Base-by-base conservation (phyloP, 192 early-diverging fungal species). In the Dissophora globulifera region DNA sequence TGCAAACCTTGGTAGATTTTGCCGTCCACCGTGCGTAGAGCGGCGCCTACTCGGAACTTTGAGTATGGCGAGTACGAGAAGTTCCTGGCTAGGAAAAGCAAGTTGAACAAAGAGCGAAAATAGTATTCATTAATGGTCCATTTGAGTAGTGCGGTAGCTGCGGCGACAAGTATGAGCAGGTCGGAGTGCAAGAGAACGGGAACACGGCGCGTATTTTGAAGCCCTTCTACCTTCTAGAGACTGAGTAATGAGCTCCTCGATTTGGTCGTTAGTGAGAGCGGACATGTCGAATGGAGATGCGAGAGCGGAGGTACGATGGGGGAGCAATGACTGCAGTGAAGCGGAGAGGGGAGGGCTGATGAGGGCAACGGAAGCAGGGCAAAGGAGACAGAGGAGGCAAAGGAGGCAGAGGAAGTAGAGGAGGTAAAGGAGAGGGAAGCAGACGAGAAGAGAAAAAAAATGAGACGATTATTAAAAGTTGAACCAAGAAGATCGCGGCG, bases 31-130 rank as follows among this genome's bases (percentile, higher is more conserved):
- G 91, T 82, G 35, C 93, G 79, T 33, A 96, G 60, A 3, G 96
- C 92, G 38, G 93, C 92, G 16, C 96, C 96, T 20, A 98, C 94
- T 20, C 92, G 86, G 78, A 96, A 96, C 71, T 95, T 93, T 23
- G 92, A 93, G 79, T 98, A 98, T 5, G 96, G 96, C 16, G 87
- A 88, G 72, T 98, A 96, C 2, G 95, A 89, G 25, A 78, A 65
- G n/a, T 86, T 78, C 50, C 91, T 91, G 13, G 94, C 94, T 80
- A 48, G 7, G 13, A 38, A 16, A 22, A n/a, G n/a, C n/a, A n/a
- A n/a, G n/a, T n/a, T n/a, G n/a, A n/a, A n/a, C n/a, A n/a, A n/a
- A n/a, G n/a, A n/a, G n/a, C n/a, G n/a, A n/a, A n/a, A n/a, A n/a
- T n/a, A n/a, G n/a, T n/a, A n/a, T n/a, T n/a, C n/a, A n/a, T n/a